A percentile compares a stretch with the other conserved stretches of the same genome.
phyloP scores from a whole-genome alignment of 2,329 filamentous ascomycete species.

The Fusarium napiforme region DNA sequence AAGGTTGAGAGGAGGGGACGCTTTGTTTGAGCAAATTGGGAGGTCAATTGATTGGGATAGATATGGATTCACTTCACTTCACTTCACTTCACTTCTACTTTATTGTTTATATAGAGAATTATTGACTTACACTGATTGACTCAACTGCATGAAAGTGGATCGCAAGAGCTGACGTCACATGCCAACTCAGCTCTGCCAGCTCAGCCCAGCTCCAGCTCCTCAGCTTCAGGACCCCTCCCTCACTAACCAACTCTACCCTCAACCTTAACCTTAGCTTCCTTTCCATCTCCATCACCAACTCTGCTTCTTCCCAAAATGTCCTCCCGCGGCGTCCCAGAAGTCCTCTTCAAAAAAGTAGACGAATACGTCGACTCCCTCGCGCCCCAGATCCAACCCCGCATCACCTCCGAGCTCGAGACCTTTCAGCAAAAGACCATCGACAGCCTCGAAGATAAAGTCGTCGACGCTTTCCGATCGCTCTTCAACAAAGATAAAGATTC shows the following conservation, averaged over 20 bases:
- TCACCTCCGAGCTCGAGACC: slow-evolving; percentile 55
- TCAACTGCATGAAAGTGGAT: slow-evolving; percentile 8
- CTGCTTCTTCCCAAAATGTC: slow-evolving; percentile 43
- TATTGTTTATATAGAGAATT: neutral
- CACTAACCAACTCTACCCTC: neutral
- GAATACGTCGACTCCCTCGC: slow-evolving; percentile 60
- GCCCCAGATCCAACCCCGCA: slow-evolving; percentile 59
- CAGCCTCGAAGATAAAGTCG: slow-evolving; percentile 56
- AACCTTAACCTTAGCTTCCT: slow-evolving; percentile 3
- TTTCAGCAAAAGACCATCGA: slow-evolving; percentile 60
- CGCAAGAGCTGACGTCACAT: slow-evolving; percentile 23
- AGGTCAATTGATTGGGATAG: neutral
- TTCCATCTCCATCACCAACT: neutral
- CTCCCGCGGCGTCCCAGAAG: slow-evolving; percentile 54
- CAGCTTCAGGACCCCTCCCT: neutral
- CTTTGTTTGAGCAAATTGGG: neutral
- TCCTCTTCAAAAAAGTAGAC: slow-evolving; percentile 57
- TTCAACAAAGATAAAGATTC: slow-evolving; percentile 51
- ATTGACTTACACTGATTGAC: slow-evolving; percentile 1
- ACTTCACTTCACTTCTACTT: neutral
- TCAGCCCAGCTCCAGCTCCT: slow-evolving; percentile 13
- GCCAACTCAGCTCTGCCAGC: slow-evolving; percentile 17
- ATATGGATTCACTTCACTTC: neutral
- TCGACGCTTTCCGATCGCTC: slow-evolving; percentile 57
- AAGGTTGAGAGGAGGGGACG: neutral